Evolutionary conservation across 1,139 yeast genomes (phyloP).

Genomic region (Lizanozyma gosingica): DNA sequence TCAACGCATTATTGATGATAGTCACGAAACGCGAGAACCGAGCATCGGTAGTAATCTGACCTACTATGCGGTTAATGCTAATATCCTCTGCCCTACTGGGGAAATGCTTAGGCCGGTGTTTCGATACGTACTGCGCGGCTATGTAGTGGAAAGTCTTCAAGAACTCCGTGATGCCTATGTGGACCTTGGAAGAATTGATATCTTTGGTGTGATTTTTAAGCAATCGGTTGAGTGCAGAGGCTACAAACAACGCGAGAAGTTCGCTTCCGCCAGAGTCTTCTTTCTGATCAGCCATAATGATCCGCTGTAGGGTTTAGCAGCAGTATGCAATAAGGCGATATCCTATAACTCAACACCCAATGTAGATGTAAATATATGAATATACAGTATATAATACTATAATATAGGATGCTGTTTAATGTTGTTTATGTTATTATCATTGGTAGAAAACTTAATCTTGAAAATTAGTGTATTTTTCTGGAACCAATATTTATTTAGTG

Average conservation of each 20-base stretch:
- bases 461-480: too few relatives aligned
- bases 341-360: too few relatives aligned
- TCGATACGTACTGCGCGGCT: not conserved
- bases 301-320: not conserved
- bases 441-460: too few relatives aligned
- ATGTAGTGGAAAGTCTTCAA: not conserved
- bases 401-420: too few relatives aligned
- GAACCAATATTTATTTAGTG: too few relatives aligned
- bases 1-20: not conserved
- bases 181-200: not conserved
- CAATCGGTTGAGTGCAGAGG: not conserved
- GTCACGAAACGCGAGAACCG: not conserved
- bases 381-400: too few relatives aligned
- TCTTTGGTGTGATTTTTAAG: not conserved
- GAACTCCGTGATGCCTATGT: not conserved
- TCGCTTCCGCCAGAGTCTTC: not conserved
- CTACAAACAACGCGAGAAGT: not conserved
- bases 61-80: not conserved
- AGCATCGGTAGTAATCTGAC: not conserved
- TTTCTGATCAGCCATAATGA: not conserved
- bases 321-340: too few relatives aligned
- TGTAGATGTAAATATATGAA: too few relatives aligned
- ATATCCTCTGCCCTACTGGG: not conserved
- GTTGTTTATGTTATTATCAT: too few relatives aligned
- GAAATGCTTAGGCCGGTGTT: not conserved